Evolutionary conservation across 176 grass and related monocot species (phyloP).

Genomic region (Hordeum marinum): DNA sequence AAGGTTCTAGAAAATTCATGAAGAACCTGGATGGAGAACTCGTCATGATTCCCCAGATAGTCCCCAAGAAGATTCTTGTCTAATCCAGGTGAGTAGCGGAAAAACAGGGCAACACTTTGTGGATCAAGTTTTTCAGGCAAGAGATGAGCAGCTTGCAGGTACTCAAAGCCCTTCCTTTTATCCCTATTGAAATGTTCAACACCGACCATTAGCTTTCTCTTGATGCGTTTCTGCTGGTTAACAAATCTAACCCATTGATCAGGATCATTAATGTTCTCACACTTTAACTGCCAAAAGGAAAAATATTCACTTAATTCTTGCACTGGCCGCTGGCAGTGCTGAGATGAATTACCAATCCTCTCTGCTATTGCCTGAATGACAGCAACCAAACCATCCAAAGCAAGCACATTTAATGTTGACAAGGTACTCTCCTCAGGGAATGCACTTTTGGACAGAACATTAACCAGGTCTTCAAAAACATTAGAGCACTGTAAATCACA

Average conservation of each 20-base stretch:
- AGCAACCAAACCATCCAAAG: slow-evolving; percentile 75
- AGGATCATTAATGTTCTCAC: slow-evolving; percentile 55
- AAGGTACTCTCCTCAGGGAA: slow-evolving; percentile 75
- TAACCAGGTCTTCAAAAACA: slow-evolving; percentile 87
- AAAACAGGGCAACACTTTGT: slow-evolving; percentile 68
- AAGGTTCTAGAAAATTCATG: slow-evolving; percentile 81
- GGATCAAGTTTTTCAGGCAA: slow-evolving; percentile 90
- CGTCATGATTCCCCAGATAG: slow-evolving; percentile 84
- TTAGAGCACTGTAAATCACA: slow-evolving; percentile 91
- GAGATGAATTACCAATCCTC: slow-evolving; percentile 46
- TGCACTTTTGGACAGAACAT: slow-evolving; percentile 82
- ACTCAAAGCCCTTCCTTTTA: slow-evolving; percentile 82
- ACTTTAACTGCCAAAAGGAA: slow-evolving; percentile 73
- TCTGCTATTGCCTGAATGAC: slow-evolving; percentile 75
- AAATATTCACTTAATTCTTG: slow-evolving; percentile 68
- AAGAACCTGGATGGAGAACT: slow-evolving; percentile 72
- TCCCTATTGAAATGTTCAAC: slow-evolving; percentile 87
- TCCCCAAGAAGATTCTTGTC: slow-evolving; percentile 89
- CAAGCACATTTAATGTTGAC: slow-evolving; percentile 78
- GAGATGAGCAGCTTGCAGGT: slow-evolving; percentile 72
- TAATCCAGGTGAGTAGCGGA: slow-evolving; percentile 69
- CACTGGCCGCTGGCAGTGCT: slow-evolving; percentile 27
- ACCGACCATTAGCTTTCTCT: slow-evolving; percentile 68
- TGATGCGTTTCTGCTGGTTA: slow-evolving; percentile 63
- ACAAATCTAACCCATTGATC: slow-evolving; percentile 86